Percentiles rank a stretch among this genome's conserved stretches.
Evolutionary conservation across 345 rosid genomes (phyloP).

Genomic region (Viola odorata): DNA sequence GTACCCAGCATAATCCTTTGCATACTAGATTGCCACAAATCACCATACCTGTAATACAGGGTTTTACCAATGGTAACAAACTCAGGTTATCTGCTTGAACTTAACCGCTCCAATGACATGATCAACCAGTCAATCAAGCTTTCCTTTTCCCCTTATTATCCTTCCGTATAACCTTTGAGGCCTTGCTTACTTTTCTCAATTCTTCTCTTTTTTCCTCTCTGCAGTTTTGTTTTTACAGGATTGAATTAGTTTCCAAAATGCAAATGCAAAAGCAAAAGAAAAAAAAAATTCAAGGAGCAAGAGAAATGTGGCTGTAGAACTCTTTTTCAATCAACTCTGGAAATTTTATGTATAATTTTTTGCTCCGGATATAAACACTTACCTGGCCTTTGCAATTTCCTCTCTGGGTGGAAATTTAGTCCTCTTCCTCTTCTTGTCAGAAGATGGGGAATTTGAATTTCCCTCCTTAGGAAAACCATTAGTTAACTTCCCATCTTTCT

Average conservation of each 20-base stretch:
- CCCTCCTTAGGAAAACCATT: slow-evolving; percentile 24
- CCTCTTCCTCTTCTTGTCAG: slow-evolving; percentile 40
- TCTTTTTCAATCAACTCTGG: neutral
- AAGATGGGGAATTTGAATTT: slow-evolving; percentile 15
- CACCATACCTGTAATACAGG: too few species aligned
- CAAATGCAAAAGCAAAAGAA: too few species aligned
- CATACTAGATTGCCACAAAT: too few species aligned
- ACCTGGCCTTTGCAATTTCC: slow-evolving; percentile 70
- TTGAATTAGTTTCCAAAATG: neutral
- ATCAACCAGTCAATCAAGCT: too few species aligned
- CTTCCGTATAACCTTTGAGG: too few species aligned
- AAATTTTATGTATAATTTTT: neutral
- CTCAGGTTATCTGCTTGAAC: too few species aligned
- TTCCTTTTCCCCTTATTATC: too few species aligned
- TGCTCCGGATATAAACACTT: neutral
- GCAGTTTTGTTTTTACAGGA: slow-evolving; percentile 12
- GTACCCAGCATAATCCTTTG: too few species aligned
- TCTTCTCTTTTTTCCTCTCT: slow-evolving; percentile 79
- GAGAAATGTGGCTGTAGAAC: neutral
- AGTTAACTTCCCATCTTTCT: slow-evolving; percentile 17
- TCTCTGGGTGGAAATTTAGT: slow-evolving; percentile 43
- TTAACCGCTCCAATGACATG: too few species aligned
- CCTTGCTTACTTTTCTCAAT: slow-evolving; percentile 30
- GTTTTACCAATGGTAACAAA: too few species aligned
- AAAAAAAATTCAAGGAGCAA: neutral